phyloP scores from a whole-genome alignment of 345 rosid species.

The Eucalyptus polybractea region DNA sequence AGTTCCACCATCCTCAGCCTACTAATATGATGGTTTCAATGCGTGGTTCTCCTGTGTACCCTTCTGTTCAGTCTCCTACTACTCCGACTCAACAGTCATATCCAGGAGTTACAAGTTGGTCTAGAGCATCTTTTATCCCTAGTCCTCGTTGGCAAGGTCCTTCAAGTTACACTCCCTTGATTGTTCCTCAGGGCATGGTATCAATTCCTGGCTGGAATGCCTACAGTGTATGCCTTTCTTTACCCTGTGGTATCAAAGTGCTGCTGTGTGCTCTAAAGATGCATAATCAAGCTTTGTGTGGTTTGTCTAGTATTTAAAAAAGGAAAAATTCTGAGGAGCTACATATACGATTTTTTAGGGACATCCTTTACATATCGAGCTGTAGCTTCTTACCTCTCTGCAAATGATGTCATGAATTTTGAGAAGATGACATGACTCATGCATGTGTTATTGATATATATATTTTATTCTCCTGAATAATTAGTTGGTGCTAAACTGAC shows the following conservation, averaged over 20 bases:
- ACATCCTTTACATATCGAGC: background rate
- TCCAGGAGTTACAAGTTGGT: conserved; percentile 61
- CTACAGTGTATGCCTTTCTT: background rate
- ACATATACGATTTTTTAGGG: background rate
- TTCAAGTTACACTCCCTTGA: conserved; percentile 64
- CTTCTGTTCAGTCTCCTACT: conserved; percentile 65
- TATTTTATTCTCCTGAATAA: background rate
- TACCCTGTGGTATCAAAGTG: background rate
- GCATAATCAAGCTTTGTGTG: background rate
- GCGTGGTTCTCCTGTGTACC: conserved; percentile 67
- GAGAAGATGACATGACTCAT: background rate
- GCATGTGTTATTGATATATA: background rate
- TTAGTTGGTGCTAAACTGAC: background rate
- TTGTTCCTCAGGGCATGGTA: conserved; percentile 84
- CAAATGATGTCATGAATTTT: background rate
- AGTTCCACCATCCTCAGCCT: conserved; percentile 95
- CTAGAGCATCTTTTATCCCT: conserved; percentile 78
- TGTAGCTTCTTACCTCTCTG: background rate
- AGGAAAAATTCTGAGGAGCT: background rate
- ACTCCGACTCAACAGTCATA: conserved; percentile 65
- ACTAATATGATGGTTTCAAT: conserved; percentile 67
- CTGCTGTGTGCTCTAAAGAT: background rate
- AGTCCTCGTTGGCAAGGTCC: conserved; percentile 98
- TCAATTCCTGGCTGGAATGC: conserved; percentile 88
- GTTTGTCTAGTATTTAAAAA: background rate